Base-by-base conservation (phyloP, 331 rosid species). In the Ulmus americana region DNA sequence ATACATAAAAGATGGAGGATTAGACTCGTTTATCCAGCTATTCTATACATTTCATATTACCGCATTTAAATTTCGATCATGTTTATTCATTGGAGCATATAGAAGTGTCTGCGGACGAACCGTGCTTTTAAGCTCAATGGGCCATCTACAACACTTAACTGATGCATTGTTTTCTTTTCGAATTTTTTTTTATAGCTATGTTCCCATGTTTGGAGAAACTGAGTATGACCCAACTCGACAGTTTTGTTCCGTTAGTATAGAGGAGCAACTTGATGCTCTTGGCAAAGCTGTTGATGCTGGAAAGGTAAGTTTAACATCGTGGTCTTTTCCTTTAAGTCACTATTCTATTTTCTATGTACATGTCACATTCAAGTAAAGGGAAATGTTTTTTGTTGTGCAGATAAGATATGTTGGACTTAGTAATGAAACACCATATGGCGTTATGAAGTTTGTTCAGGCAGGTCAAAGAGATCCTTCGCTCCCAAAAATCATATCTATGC, bases 121-220 rank as follows among this genome's bases (percentile, higher is more conserved):
- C 10, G 12, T 16, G 46, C 5, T 64, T 40, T 5, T 8, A 3
- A 5, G 51, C 11, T 59, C 0, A 0, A 6, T 11, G 45, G 20
- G 13, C 7, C 3, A 42, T 55, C 40, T 56, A 40, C 38, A 43
- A 14, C 47, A 39, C 64, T 69, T 46, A 68, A 57, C 44, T 73
- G 62, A 68, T 10, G 72, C 5, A 5, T 75, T 67, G 38, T 43
- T 54, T 63, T 38, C 46, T 61, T 74, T 61, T 53, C 8, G 35
- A 20, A 28, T 28, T 28, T 28, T 63, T 63, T 28, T 39, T 12
- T 3, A 75, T 80, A 92, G 96, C 45, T 82, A 88, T 77, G 89
- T 86, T 75, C 97, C 95, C 55, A 88, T 88, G 97, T 88, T 92
- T 76, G 90, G 95, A 74, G 91, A 88, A 79, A 88, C 77, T 1